phyloP scores from a whole-genome alignment of 495 filamentous ascomycete genomes.

The Lophium mytilinum region DNA sequence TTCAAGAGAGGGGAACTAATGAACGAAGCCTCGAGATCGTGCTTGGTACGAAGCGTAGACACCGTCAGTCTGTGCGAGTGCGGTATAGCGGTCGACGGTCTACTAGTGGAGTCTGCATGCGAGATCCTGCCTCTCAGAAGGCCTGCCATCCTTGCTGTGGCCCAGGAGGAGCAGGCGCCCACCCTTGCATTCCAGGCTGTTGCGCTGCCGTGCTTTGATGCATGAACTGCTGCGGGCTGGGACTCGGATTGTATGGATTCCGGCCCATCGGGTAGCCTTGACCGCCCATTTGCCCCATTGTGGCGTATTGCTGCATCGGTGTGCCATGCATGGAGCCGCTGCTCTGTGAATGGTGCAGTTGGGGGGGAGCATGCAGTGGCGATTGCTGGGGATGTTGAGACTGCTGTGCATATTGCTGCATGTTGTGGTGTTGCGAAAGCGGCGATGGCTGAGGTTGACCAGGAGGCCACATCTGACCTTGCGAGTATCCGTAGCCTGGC shows the following conservation, averaged over 20 bases:
- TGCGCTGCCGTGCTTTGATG: constrained; percentile 25
- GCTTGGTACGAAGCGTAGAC: background rate
- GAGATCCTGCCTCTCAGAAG: background rate
- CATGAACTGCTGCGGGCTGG: constrained; percentile 35
- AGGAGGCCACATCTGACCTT: constrained; percentile 42
- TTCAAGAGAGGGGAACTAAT: background rate
- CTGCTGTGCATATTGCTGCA: constrained; percentile 39
- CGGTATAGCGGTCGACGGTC: background rate
- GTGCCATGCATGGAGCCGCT: constrained; percentile 31
- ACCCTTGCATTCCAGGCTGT: constrained; percentile 42
- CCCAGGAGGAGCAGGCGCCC: constrained; percentile 30
- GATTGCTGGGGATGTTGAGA: constrained; percentile 37
- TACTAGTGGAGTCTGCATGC: background rate
- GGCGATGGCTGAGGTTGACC: constrained; percentile 51
- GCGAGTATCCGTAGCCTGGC: constrained; percentile 41
- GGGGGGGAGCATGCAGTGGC: constrained; percentile 42
- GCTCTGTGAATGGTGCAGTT: constrained; percentile 48
- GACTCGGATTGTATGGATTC: constrained; percentile 43
- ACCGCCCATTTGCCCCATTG: constrained; percentile 32
- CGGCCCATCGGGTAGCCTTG: constrained; percentile 42
- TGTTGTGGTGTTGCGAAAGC: constrained; percentile 36
- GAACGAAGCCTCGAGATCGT: constrained; percentile 1
- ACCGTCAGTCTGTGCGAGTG: background rate
- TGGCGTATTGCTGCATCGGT: constrained; percentile 28
- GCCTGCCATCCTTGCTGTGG: constrained; percentile 20